phyloP scores from a whole-genome alignment of 176 grass and related monocot species.

The Juncus effusus region DNA sequence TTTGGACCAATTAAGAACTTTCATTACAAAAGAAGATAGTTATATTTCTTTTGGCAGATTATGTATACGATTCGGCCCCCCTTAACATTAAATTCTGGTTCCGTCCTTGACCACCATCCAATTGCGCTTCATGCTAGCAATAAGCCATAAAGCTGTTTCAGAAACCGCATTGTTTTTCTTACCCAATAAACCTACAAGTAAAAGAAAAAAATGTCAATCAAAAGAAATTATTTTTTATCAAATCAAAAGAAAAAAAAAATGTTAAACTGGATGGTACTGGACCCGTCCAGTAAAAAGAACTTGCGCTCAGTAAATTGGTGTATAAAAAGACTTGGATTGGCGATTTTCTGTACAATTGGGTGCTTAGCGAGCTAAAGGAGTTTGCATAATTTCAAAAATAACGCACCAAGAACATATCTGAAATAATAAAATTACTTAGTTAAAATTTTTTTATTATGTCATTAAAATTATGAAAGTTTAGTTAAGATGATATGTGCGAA shows the following conservation, averaged over 20 bases:
- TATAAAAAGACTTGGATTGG: conserved; percentile 96
- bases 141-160: conserved; percentile 58
- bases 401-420: conserved; percentile 89
- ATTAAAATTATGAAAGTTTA: conserved; percentile 11
- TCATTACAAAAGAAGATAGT: too few species aligned
- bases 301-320: conserved; percentile 90
- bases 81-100: too few species aligned
- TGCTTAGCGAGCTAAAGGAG: conserved; percentile 53
- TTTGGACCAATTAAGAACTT: too few species aligned
- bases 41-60: too few species aligned
- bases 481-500: conserved; percentile 22
- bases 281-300: conserved; percentile 14
- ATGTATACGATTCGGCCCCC: too few species aligned
- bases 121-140: conserved; percentile 86
- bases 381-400: conserved; percentile 92
- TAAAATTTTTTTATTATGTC: too few species aligned
- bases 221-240: too few species aligned
- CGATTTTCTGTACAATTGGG: conserved; percentile 73
- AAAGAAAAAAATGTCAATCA: conserved; percentile 18
- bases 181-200: conserved; percentile 56
- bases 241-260: not conserved
- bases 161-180: conserved; percentile 58
- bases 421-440: too few species aligned
- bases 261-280: not conserved
- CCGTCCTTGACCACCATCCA: conserved; percentile 84